Conservation (phyloP, 805 yeast species). For the Candida lessepsii region DNA sequence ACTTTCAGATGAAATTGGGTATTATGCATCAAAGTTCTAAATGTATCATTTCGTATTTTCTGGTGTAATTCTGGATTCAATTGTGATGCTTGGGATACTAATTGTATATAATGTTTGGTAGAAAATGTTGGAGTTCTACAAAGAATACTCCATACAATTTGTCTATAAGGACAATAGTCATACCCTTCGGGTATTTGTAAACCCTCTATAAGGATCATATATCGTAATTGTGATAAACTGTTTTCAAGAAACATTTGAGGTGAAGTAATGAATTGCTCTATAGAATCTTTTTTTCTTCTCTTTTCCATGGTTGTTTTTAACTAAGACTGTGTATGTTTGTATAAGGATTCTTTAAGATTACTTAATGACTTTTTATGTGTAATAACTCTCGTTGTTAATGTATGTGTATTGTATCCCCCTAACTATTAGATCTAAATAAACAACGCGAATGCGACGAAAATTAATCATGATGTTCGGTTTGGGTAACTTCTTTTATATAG, state of each 20-base stretch:
- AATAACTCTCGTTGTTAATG: too few species aligned
- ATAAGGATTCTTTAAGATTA: too few species aligned
- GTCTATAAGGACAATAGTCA: constrained; percentile 63
- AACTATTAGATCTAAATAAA: background rate
- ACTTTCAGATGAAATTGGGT: constrained; percentile 60
- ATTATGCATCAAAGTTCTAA: constrained; percentile 80
- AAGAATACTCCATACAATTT: constrained; percentile 79
- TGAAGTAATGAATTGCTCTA: constrained; percentile 38
- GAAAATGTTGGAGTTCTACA: constrained; percentile 60
- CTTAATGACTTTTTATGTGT: too few species aligned
- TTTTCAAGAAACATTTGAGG: constrained; percentile 36
- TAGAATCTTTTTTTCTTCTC: constrained; percentile 33
- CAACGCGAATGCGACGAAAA: constrained; percentile 7
- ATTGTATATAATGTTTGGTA: constrained; percentile 52
- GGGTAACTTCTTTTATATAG: constrained; percentile 56
- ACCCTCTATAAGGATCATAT: constrained; percentile 43
- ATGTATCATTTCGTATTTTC: constrained; percentile 83
- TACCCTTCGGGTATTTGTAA: constrained; percentile 41
- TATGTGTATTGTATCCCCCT: too few species aligned
- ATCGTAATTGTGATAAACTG: constrained; percentile 33
- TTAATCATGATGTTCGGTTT: constrained; percentile 51
- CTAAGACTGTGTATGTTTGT: background rate
- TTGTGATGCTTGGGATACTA: constrained; percentile 49
- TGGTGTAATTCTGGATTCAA: constrained; percentile 50
- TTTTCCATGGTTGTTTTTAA: background rate